These are phyloP conservation scores for Pythium apleroticum DNA, from an alignment of 352 stramenopile genomes.

Conservation along the genomic window DNA sequence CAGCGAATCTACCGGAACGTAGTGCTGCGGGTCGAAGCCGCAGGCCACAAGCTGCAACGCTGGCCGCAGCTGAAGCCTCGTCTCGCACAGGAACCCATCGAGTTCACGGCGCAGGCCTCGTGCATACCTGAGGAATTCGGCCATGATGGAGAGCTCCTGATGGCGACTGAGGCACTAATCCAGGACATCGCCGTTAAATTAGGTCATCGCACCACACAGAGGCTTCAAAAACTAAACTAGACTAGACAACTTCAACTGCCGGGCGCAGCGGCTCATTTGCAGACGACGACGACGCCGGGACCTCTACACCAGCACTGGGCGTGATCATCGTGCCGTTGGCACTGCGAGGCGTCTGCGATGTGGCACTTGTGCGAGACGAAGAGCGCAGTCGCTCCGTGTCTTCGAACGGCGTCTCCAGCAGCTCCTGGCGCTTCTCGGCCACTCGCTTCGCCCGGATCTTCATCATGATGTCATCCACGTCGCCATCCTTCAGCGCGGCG, in stretches of 20 bases:
- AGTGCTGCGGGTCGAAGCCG: slow-evolving; percentile 14
- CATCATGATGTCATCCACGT: slow-evolving; percentile 82
- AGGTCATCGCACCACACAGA: neutral
- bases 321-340: slow-evolving; percentile 10
- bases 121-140: slow-evolving; percentile 19
- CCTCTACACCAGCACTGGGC: neutral
- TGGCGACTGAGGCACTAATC: slow-evolving; percentile 1
- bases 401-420: slow-evolving; percentile 39
- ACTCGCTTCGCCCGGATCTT: slow-evolving; percentile 82
- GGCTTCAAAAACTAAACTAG: slow-evolving; percentile 16
- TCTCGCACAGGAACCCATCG: slow-evolving; percentile 6
- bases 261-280: slow-evolving; percentile 5
- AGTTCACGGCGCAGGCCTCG: slow-evolving; percentile 8
- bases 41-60: slow-evolving; percentile 8
- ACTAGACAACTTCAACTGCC: slow-evolving; percentile 25
- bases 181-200: slow-evolving; percentile 20
- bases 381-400: slow-evolving; percentile 20
- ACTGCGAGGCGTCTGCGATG: slow-evolving; percentile 22
- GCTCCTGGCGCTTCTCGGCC: slow-evolving; percentile 69
- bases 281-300: neutral
- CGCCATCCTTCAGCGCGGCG: slow-evolving; percentile 69
- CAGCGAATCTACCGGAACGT: slow-evolving; percentile 14
- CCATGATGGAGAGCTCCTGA: slow-evolving; percentile 1
- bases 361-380: slow-evolving; percentile 20
- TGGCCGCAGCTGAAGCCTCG: slow-evolving; percentile 2